Evolutionary conservation across 768 basidiomycete species (phyloP).

Genomic region (Calocera cornea): DNA sequence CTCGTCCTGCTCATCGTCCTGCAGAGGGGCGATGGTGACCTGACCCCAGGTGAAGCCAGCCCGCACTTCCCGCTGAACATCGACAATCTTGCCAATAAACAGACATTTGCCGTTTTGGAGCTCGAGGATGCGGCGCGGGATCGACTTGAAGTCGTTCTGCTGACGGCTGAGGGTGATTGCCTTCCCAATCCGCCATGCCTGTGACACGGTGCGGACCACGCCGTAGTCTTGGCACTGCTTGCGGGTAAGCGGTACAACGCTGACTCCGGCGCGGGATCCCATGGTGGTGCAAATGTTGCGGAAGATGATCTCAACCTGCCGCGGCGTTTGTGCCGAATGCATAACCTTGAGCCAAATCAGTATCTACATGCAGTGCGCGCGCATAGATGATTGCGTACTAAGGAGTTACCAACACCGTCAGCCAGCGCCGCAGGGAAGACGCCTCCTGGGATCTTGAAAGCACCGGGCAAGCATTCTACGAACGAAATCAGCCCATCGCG

Average conservation of each 20-base stretch:
- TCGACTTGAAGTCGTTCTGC: constrained; percentile 26
- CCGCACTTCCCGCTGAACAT: constrained; percentile 27
- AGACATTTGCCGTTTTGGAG: constrained; percentile 30
- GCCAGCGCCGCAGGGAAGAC: constrained; percentile 26
- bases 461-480: not conserved
- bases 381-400: constrained; percentile 15
- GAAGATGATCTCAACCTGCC: constrained; percentile 32
- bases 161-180: constrained; percentile 41
- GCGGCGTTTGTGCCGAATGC: constrained; percentile 32
- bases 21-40: constrained; percentile 23
- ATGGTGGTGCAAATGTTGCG: constrained; percentile 39
- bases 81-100: constrained; percentile 48
- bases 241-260: constrained; percentile 30
- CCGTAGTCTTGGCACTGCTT: constrained; percentile 29
- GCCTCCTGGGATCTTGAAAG: constrained; percentile 1
- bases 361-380: too few species aligned
- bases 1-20: constrained; percentile 22
- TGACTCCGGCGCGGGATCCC: constrained; percentile 39
- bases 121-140: constrained; percentile 23
- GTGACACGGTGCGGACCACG: constrained; percentile 39
- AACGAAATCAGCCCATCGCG: not conserved
- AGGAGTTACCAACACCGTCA: constrained; percentile 27
- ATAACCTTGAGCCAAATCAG: constrained; percentile 17
- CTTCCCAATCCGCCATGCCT: constrained; percentile 50
- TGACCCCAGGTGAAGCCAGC: constrained; percentile 24